Conservation (phyloP, 1,284 basidiomycete genomes). For the Waitea zeae region DNA sequence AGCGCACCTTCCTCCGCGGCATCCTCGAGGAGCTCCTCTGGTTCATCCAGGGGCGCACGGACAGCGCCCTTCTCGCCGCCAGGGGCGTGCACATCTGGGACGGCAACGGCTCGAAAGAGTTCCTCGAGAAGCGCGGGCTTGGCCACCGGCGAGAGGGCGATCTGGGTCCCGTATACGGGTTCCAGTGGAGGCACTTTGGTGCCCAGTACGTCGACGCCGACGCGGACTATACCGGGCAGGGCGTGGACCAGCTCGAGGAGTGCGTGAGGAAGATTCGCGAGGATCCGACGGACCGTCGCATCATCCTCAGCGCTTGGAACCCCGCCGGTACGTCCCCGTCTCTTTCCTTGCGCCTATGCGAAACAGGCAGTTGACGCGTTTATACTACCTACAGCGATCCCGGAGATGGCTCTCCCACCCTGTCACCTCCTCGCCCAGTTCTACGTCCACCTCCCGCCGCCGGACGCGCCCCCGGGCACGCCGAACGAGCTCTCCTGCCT, state of each 20-base stretch:
- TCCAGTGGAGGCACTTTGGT: conserved; percentile 98
- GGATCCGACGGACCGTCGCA: conserved; percentile 90
- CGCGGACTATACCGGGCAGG: conserved; percentile 70
- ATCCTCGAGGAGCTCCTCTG: conserved; percentile 93
- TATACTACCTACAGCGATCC: conserved; percentile 52
- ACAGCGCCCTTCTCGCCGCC: conserved; percentile 61
- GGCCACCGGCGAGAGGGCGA: conserved; percentile 81
- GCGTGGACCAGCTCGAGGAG: conserved; percentile 85
- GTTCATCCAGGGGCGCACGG: conserved; percentile 83
- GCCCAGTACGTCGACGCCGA: conserved; percentile 78
- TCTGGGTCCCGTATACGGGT: conserved; percentile 93
- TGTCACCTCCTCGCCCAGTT: conserved; percentile 99
- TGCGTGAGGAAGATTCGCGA: conserved; percentile 87
- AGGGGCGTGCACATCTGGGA: conserved; percentile 96
- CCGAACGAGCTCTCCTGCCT: conserved; percentile 82
- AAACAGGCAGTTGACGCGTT: too few relatives aligned
- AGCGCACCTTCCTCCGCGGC: conserved; percentile 83
- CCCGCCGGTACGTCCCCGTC: conserved; percentile 60
- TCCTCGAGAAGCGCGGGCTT: conserved; percentile 74
- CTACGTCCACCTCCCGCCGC: conserved; percentile 85
- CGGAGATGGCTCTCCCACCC: conserved; percentile 89
- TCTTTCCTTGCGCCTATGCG: neutral
- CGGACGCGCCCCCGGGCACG: conserved; percentile 27
- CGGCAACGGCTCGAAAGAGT: conserved; percentile 83
- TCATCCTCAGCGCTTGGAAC: conserved; percentile 95